phyloP scores from a whole-genome alignment of 2,329 filamentous ascomycete species.

The Microcyclosporella mali region DNA sequence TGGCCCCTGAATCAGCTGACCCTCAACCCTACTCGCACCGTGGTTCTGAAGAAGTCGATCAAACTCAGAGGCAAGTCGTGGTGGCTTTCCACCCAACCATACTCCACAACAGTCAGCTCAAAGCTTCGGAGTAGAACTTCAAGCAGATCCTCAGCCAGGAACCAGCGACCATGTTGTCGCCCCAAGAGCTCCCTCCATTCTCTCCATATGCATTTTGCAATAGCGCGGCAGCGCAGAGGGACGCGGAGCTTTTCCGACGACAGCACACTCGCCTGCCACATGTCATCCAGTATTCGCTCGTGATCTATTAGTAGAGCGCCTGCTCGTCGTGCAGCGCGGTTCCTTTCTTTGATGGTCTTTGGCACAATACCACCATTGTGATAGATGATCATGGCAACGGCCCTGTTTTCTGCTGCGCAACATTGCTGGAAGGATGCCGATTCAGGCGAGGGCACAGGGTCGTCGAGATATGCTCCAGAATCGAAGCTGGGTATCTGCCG shows the following conservation, averaged over 20 bases:
- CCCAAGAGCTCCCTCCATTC: constrained; percentile 12
- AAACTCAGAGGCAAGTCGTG: not conserved
- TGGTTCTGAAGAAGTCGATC: not conserved
- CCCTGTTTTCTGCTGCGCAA: not conserved
- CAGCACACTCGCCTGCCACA: constrained; percentile 5
- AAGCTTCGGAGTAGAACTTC: not conserved
- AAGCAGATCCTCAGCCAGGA: constrained; percentile 1
- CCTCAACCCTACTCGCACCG: not conserved
- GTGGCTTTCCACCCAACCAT: constrained; percentile 2
- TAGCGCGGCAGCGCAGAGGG: constrained; percentile 10
- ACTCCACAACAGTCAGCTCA: constrained; percentile 3
- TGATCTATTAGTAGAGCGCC: constrained; percentile 1
- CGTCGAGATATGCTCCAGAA: too few relatives aligned
- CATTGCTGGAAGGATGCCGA: too few relatives aligned
- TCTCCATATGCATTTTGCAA: constrained; percentile 13
- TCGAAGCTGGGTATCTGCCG: too few relatives aligned
- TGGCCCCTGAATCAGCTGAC: too few relatives aligned
- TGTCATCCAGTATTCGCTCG: constrained; percentile 8
- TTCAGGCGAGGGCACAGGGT: too few relatives aligned
- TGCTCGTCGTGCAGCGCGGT: not conserved
- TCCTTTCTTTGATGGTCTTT: not conserved
- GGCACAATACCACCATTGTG: not conserved
- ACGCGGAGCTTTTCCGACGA: constrained; percentile 1
- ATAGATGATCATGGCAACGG: not conserved
- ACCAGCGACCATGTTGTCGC: constrained; percentile 1